A percentile compares a stretch with the other conserved stretches of the same genome.
phyloP scores from a whole-genome alignment of 2,329 filamentous ascomycete genomes.

The Botrytis sinoallii region DNA sequence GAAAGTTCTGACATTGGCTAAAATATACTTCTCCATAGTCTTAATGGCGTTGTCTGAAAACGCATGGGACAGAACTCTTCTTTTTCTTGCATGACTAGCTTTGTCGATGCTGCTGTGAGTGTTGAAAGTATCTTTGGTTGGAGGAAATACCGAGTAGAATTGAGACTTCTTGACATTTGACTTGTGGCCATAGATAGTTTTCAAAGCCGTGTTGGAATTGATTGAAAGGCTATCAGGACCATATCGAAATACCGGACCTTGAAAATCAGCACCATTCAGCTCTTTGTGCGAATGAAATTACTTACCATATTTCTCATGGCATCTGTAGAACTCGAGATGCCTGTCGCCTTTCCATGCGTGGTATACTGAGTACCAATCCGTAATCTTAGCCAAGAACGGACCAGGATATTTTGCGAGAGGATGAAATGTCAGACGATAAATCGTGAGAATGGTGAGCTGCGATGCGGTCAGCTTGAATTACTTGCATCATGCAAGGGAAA shows the following conservation, averaged over 20 bases:
- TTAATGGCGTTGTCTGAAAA: constrained; percentile 46
- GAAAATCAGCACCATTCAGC: constrained; percentile 10
- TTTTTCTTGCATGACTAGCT: constrained; percentile 65
- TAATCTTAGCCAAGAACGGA: constrained; percentile 39
- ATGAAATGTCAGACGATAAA: constrained; percentile 35
- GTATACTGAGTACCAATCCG: constrained; percentile 36
- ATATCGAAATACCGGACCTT: constrained; percentile 65
- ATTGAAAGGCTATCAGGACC: constrained; percentile 75
- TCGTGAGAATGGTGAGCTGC: constrained; percentile 40
- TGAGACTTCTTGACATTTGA: constrained; percentile 64
- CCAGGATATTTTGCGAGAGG: constrained; percentile 40
- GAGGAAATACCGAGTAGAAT: constrained; percentile 72
- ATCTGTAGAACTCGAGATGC: constrained; percentile 38
- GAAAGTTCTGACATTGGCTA: constrained; percentile 49
- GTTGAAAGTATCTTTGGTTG: constrained; percentile 61
- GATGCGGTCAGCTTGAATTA: background rate
- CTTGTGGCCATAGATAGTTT: constrained; percentile 63
- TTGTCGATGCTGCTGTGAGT: constrained; percentile 72
- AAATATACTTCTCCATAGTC: constrained; percentile 36
- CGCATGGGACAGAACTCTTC: constrained; percentile 61
- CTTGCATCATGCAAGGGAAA: constrained; percentile 4
- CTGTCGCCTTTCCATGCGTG: constrained; percentile 40
- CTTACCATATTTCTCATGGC: constrained; percentile 41
- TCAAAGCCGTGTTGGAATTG: constrained; percentile 67
- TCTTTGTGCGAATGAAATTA: background rate